These are phyloP conservation scores for Talaromyces proteolyticus DNA, from an alignment of 495 filamentous ascomycete species.

Conservation along the genomic window DNA sequence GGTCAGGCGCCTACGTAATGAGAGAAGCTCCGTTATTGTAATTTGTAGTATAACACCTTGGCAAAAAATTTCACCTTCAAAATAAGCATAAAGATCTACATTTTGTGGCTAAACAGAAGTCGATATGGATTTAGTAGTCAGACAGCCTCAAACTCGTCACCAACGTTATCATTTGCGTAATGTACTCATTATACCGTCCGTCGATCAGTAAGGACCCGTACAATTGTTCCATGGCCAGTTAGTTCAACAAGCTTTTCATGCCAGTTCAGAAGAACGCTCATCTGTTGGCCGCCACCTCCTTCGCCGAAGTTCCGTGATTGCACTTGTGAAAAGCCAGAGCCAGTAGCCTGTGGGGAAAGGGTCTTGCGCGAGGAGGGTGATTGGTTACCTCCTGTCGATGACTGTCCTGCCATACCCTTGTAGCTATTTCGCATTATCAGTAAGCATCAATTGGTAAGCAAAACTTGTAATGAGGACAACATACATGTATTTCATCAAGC, in stretches of 20 bases:
- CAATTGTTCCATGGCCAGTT: constrained; percentile 79
- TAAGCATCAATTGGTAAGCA: too few relatives aligned
- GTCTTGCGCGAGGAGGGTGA: constrained; percentile 39
- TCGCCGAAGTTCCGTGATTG: constrained; percentile 60
- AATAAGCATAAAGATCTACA: constrained; percentile 11
- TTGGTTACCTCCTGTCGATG: constrained; percentile 23
- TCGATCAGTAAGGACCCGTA: constrained; percentile 87
- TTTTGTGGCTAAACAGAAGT: too few relatives aligned
- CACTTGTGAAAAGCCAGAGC: constrained; percentile 70
- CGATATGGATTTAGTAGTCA: not conserved
- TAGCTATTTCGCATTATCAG: constrained; percentile 46
- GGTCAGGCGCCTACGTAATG: too few relatives aligned
- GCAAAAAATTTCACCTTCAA: constrained; percentile 4
- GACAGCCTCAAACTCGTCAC: constrained; percentile 2
- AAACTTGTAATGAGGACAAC: too few relatives aligned
- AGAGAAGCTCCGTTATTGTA: too few relatives aligned
- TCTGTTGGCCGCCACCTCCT: constrained; percentile 76
- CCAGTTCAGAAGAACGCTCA: constrained; percentile 93
- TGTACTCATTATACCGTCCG: constrained; percentile 65
- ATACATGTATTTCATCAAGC: constrained; percentile 48
- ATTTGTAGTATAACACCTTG: not conserved
- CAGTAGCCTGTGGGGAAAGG: constrained; percentile 74
- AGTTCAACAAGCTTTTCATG: constrained; percentile 94
- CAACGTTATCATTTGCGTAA: constrained; percentile 6
- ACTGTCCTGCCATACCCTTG: constrained; percentile 70